phyloP scores from a whole-genome alignment of 148 eudicot species.

The Rhododendron griersonianum region DNA sequence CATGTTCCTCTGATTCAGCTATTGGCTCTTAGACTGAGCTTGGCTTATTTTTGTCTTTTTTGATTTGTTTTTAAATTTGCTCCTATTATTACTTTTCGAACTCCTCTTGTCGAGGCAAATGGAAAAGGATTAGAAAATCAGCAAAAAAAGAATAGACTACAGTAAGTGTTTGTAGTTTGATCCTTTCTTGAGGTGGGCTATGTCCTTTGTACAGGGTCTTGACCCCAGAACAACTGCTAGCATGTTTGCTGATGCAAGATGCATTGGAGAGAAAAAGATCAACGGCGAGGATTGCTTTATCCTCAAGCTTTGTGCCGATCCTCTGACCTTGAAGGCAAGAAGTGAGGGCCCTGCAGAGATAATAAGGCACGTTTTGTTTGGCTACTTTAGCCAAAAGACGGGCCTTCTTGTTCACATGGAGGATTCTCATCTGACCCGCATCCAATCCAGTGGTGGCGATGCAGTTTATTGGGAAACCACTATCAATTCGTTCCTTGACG shows the following conservation, averaged over 20 bases:
- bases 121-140: not conserved
- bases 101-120: not conserved
- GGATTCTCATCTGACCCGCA: slow-evolving; percentile 59
- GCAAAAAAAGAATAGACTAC: not conserved
- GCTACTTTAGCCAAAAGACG: slow-evolving; percentile 54
- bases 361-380: slow-evolving; percentile 52
- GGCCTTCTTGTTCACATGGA: slow-evolving; percentile 52
- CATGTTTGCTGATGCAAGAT: slow-evolving; percentile 46
- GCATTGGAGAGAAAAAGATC: slow-evolving; percentile 50
- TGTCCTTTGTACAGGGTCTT: slow-evolving; percentile 41
- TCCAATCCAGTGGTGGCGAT: slow-evolving; percentile 47
- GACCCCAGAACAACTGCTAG: slow-evolving; percentile 58
- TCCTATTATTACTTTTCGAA: not conserved
- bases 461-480: slow-evolving; percentile 60
- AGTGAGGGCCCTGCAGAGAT: slow-evolving; percentile 61
- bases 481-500: slow-evolving; percentile 42
- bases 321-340: slow-evolving; percentile 43
- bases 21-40: not conserved
- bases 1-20: not conserved
- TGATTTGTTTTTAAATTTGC: not conserved
- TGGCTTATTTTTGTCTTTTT: not conserved
- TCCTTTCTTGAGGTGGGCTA: not conserved
- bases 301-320: slow-evolving; percentile 48
- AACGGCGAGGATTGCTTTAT: slow-evolving; percentile 57
- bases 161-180: not conserved